Conservation (phyloP, 2,329 filamentous ascomycete species). For the Alternaria angustiovoidea region DNA sequence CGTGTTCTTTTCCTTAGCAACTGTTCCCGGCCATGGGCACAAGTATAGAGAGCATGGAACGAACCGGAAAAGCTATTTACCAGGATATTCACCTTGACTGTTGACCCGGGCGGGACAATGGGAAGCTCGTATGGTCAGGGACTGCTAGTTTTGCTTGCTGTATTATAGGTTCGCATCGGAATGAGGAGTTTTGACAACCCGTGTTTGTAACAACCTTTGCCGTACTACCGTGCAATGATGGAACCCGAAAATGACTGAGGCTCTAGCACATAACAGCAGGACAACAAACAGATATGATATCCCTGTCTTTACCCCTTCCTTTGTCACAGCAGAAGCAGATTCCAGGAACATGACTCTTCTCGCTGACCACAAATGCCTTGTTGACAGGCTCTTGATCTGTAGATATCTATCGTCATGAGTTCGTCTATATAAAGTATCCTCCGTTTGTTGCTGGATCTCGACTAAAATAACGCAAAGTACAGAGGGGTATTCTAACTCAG, state of each 20-base stretch:
- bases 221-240: neutral
- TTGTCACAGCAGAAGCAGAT: neutral
- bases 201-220: neutral
- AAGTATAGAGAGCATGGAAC: constrained; percentile 17
- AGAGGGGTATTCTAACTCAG: constrained; percentile 14
- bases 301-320: neutral
- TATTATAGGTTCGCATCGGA: constrained; percentile 45
- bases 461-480: neutral
- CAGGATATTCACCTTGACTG: constrained; percentile 22
- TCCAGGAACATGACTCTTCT: neutral
- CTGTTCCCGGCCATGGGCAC: constrained; percentile 18
- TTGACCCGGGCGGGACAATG: constrained; percentile 14
- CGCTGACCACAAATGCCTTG: neutral
- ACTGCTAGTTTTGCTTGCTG: constrained; percentile 37
- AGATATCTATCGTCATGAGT: neutral
- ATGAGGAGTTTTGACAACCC: constrained; percentile 25
- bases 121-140: constrained; percentile 18
- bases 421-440: neutral
- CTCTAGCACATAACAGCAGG: neutral
- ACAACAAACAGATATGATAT: neutral
- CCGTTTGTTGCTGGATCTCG: neutral
- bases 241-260: neutral
- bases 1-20: constrained; percentile 13
- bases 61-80: constrained; percentile 33
- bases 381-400: neutral